Evolutionary conservation across 169 alveolate species (phyloP).

Genomic region (Plasmodium cynomolgi): DNA sequence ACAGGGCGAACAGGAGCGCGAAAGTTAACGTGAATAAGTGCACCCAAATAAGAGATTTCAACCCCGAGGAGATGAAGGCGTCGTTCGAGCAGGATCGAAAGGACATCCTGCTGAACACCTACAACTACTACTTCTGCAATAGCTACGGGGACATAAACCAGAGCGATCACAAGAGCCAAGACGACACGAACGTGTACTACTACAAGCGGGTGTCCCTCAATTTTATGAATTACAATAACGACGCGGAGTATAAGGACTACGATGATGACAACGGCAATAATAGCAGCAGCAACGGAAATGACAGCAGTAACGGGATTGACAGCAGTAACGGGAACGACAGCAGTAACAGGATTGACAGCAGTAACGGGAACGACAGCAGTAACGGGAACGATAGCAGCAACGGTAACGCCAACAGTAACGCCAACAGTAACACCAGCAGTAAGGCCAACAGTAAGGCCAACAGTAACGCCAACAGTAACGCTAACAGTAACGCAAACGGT

Average conservation of each 20-base stretch:
- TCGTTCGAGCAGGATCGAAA: conserved; percentile 19
- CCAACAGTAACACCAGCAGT: no score
- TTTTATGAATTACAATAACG: conserved; percentile 29
- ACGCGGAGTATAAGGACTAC: conserved; percentile 5
- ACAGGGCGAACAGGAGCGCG: background rate
- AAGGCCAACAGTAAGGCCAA: background rate
- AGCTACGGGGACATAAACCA: conserved; percentile 35
- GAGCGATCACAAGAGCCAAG: conserved; percentile 16
- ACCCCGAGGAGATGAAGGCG: conserved; percentile 7
- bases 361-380: background rate
- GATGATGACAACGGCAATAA: background rate
- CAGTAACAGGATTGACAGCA: background rate
- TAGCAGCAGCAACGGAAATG: background rate
- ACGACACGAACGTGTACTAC: conserved; percentile 6
- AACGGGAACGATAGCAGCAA: background rate
- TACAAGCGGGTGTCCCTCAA: conserved; percentile 44
- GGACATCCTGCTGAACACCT: conserved; percentile 55
- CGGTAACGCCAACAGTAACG: background rate
- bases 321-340: background rate
- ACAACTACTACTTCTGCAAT: conserved; percentile 41
- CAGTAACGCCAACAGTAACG: background rate
- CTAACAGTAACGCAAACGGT: background rate
- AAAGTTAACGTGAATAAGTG: conserved; percentile 1
- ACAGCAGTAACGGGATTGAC: background rate
- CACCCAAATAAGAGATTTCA: background rate